Percentiles rank a stretch among this genome's conserved stretches.
Conservation (phyloP, 225 moss, liverwort and hornwort species). For the Antitrichia curtipendula region DNA sequence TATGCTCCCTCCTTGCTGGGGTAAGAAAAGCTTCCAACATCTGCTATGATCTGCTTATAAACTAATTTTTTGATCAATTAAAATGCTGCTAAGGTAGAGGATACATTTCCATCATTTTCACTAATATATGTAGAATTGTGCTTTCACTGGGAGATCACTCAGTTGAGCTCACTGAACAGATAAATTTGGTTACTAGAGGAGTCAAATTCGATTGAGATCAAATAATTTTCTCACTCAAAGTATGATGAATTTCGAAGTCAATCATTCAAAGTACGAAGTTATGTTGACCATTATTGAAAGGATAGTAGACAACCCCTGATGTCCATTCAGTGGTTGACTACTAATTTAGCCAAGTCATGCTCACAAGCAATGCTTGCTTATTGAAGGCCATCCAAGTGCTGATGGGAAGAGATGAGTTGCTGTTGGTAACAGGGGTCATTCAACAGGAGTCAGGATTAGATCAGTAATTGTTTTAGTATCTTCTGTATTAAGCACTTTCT, state of each 20-base stretch:
- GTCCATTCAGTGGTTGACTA: neutral
- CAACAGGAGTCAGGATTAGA: neutral
- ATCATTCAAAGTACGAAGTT: neutral
- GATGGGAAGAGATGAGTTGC: neutral
- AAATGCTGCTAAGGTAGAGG: neutral
- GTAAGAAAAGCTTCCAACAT: neutral
- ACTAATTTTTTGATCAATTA: neutral
- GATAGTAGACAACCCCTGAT: neutral
- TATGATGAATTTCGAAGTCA: neutral
- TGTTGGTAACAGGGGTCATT: neutral
- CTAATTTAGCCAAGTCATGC: neutral
- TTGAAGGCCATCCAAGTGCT: neutral
- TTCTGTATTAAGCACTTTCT: neutral
- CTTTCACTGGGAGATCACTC: neutral
- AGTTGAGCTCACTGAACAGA: neutral
- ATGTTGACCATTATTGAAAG: neutral
- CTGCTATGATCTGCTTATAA: neutral
- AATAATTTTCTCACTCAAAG: neutral
- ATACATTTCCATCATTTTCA: neutral
- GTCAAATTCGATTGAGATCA: neutral
- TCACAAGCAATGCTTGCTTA: neutral
- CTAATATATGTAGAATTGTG: neutral
- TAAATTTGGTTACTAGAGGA: neutral
- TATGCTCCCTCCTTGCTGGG: slow-evolving; percentile 63
- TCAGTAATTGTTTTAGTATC: neutral